phyloP scores from a whole-genome alignment of 2,329 filamentous ascomycete genomes.

The Spiromastix sp. region DNA sequence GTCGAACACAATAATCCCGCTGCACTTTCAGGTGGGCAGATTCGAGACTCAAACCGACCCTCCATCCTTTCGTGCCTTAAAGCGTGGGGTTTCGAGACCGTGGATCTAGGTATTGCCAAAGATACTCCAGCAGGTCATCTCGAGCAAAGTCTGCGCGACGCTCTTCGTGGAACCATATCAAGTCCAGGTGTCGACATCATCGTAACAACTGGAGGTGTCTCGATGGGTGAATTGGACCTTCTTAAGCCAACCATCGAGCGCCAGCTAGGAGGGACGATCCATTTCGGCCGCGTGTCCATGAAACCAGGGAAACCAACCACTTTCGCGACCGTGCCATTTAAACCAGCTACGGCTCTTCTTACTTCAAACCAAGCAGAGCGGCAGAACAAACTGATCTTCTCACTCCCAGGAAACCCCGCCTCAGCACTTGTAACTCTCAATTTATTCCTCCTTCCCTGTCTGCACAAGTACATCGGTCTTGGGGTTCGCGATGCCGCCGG shows the following conservation, averaged over 20 bases:
- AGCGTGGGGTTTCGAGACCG: slow-evolving; percentile 63
- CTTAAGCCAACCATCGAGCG: slow-evolving; percentile 94
- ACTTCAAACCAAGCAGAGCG: slow-evolving; percentile 39
- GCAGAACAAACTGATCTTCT: slow-evolving; percentile 66
- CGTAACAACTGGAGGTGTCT: slow-evolving; percentile 87
- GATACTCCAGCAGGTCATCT: slow-evolving; percentile 52
- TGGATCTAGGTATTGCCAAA: slow-evolving; percentile 75
- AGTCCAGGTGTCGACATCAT: slow-evolving; percentile 57
- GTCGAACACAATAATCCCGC: slow-evolving; percentile 56
- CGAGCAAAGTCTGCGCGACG: slow-evolving; percentile 65
- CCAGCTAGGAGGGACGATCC: slow-evolving; percentile 78
- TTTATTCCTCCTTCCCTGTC: slow-evolving; percentile 79
- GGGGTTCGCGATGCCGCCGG: slow-evolving; percentile 14
- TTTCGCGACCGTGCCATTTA: slow-evolving; percentile 75
- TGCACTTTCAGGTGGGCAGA: slow-evolving; percentile 64
- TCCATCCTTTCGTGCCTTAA: slow-evolving; percentile 69
- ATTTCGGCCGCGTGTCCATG: slow-evolving; percentile 94
- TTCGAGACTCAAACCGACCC: slow-evolving; percentile 86
- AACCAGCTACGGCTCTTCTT: slow-evolving; percentile 31
- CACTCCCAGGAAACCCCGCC: slow-evolving; percentile 86
- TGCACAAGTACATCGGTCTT: slow-evolving; percentile 68
- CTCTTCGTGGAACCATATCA: slow-evolving; percentile 46
- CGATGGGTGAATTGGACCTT: slow-evolving; percentile 95
- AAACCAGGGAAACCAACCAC: slow-evolving; percentile 97
- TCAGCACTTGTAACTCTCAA: slow-evolving; percentile 89